A percentile compares a stretch with the other conserved stretches of the same genome.
Evolutionary conservation across 768 basidiomycete genomes (phyloP).

Genomic region (Sistotremastrum niveocremeum): DNA sequence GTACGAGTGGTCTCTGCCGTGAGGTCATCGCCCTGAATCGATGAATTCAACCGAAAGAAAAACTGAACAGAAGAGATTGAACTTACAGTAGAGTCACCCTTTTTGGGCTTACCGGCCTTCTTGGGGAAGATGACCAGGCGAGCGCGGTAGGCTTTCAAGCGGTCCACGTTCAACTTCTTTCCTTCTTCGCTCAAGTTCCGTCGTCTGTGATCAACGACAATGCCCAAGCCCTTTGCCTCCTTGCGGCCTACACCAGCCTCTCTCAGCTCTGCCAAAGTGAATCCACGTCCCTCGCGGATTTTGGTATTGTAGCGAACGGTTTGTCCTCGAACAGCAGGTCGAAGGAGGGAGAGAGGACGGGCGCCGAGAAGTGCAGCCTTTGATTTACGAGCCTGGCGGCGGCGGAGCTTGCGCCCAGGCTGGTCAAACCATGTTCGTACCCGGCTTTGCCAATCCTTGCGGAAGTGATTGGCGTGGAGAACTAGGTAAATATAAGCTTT

Average conservation of each 20-base stretch:
- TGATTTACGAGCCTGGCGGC: constrained; percentile 80
- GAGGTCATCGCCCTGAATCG: constrained; percentile 67
- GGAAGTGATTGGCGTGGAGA: constrained; percentile 90
- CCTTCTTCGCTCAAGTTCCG: constrained; percentile 95
- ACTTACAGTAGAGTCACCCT: constrained; percentile 83
- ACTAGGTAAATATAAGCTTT: constrained; percentile 26
- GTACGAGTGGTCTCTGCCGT: constrained; percentile 60
- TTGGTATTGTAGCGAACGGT: constrained; percentile 98
- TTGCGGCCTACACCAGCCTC: constrained; percentile 90
- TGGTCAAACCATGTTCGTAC: constrained; percentile 99
- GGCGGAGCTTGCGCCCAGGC: constrained; percentile 92
- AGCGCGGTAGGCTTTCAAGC: constrained; percentile 85
- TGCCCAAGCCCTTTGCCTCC: constrained; percentile 84
- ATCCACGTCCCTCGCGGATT: constrained; percentile 91
- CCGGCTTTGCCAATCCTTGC: constrained; percentile 97
- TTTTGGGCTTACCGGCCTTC: constrained; percentile 90
- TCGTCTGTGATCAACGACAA: constrained; percentile 95
- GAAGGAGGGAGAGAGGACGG: constrained; percentile 81
- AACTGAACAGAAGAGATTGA: constrained; percentile 2
- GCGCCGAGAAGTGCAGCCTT: constrained; percentile 89
- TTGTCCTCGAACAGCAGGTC: constrained; percentile 92
- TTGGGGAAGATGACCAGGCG: constrained; percentile 94
- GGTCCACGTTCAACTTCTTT: constrained; percentile 87
- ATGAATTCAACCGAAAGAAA: constrained; percentile 4
- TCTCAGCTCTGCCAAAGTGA: constrained; percentile 89